Percentiles rank a stretch among this genome's conserved stretches.
These are phyloP conservation scores for Ceratobasidium sp. DNA, from an alignment of 1,284 basidiomycete species.

Conservation along the genomic window DNA sequence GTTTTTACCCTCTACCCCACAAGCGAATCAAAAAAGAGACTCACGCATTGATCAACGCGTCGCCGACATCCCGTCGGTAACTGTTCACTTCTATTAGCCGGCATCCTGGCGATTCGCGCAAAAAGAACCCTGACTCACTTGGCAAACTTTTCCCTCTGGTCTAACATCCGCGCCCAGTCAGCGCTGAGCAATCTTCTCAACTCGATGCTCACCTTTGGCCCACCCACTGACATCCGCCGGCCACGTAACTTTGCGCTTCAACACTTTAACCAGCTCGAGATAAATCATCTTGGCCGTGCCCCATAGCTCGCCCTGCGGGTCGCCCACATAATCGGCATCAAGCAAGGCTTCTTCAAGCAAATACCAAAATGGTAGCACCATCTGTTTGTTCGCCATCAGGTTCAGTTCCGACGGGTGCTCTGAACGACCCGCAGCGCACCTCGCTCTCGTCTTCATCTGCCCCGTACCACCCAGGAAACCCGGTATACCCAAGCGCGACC, in stretches of 20 bases:
- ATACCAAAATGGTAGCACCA: slow-evolving; percentile 87
- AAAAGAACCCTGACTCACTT: no score
- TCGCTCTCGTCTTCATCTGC: slow-evolving; percentile 86
- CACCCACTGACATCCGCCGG: slow-evolving; percentile 59
- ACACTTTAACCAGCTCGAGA: slow-evolving; percentile 71
- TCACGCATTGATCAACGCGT: slow-evolving; percentile 88
- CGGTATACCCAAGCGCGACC: slow-evolving; percentile 76
- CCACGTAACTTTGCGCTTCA: slow-evolving; percentile 78
- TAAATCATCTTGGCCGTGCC: slow-evolving; percentile 78
- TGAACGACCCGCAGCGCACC: slow-evolving; percentile 44
- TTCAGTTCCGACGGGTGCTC: no score
- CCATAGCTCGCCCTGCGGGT: slow-evolving; percentile 57
- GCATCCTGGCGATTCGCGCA: no score
- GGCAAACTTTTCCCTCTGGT: slow-evolving; percentile 76
- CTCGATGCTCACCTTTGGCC: slow-evolving; percentile 64
- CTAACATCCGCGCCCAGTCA: slow-evolving; percentile 51
- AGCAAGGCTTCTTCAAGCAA: slow-evolving; percentile 87
- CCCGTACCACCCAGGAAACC: slow-evolving; percentile 75
- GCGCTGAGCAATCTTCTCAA: background rate
- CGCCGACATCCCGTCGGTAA: slow-evolving; percentile 87
- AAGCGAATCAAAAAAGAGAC: no score
- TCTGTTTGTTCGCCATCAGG: slow-evolving; percentile 47
- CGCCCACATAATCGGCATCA: slow-evolving; percentile 65
- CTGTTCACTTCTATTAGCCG: slow-evolving; percentile 50
- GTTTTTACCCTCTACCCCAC: no score